Evolutionary conservation across 163 green algal genomes (phyloP), one percentile per base, ranked within the genome.

Genomic region (Coccomyxa subellipsoidea): DNA sequence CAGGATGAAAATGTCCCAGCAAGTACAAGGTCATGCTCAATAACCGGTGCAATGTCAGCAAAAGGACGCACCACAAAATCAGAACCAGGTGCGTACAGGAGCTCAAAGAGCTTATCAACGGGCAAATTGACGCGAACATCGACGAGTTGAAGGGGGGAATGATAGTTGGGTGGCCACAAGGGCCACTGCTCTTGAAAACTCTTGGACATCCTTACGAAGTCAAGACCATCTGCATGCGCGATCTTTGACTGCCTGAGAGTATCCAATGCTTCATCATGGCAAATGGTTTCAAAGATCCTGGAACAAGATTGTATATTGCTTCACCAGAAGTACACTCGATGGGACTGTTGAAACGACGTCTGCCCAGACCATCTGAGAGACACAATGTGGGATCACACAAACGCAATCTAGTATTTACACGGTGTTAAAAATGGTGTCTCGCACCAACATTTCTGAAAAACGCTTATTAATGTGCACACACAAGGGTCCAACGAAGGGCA

Each of bases 61-160:
- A 38, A 5, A 10, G 21, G 34, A 76, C 31, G 73, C 73, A 85
- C 81, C 76, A 85, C 39, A 38, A 79, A 85, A 59, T 85, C 76
- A 7, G 81, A 79, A 18, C 32, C 36, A 36, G 81, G 3, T 32
- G 32, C 76, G 23, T 38, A 80, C 38, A 80, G 36, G 37, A 80
- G 76, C 8, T 80, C 31, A 18, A 66, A 80, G 7, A 80, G 76
- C 36, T 66, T 18, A 69, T 80, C 76, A 31, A 69, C 76, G 7
- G 36, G n/a, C 47, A 36, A 38, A 8, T 39, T 69, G 25, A 78
- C 72, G 31, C 37, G 72, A 23, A 78, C 47, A 7, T 47, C 36
- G 37, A 78, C 72, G 27, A 78, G 37, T 10, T 38, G 27, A 32
- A 59, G 32, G 4, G 72, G 72, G 31, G 31, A 7, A 23, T 47